These are phyloP conservation scores for Alternaria gansuensis DNA, from an alignment of 2,329 filamentous ascomycete genomes.

Conservation along the genomic window DNA sequence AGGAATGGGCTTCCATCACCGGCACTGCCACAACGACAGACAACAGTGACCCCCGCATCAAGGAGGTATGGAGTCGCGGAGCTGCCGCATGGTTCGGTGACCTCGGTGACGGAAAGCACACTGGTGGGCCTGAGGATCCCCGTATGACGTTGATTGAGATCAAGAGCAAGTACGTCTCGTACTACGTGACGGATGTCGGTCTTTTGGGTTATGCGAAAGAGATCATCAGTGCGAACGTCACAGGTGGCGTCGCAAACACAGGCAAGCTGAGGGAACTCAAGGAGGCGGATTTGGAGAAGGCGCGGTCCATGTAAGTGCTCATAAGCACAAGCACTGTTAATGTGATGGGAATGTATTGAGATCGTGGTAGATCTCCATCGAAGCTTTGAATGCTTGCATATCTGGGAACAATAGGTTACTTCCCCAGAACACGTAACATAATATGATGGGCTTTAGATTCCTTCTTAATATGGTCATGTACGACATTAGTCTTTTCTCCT, in stretches of 20 bases:
- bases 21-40: constrained; percentile 54
- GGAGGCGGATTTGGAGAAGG: constrained; percentile 58
- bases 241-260: constrained; percentile 53
- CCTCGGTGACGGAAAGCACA: constrained; percentile 60
- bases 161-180: constrained; percentile 52
- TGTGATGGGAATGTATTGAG: constrained; percentile 1
- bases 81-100: constrained; percentile 62
- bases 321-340: not conserved
- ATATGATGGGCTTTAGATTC: not conserved
- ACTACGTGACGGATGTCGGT: constrained; percentile 52
- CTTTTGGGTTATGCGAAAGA: constrained; percentile 54
- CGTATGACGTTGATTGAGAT: constrained; percentile 56
- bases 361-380: constrained; percentile 5
- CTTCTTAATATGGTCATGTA: not conserved
- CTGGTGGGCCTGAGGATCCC: constrained; percentile 58
- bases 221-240: constrained; percentile 51
- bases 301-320: constrained; percentile 31
- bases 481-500: no score
- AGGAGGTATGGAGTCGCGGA: constrained; percentile 56
- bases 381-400: constrained; percentile 12
- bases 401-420: not conserved
- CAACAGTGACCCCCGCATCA: constrained; percentile 60
- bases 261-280: constrained; percentile 59
- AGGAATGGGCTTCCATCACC: constrained; percentile 60
- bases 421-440: not conserved